Base-by-base conservation (phyloP, 169 alveolate species). In the Eimeria necatrix region DNA sequence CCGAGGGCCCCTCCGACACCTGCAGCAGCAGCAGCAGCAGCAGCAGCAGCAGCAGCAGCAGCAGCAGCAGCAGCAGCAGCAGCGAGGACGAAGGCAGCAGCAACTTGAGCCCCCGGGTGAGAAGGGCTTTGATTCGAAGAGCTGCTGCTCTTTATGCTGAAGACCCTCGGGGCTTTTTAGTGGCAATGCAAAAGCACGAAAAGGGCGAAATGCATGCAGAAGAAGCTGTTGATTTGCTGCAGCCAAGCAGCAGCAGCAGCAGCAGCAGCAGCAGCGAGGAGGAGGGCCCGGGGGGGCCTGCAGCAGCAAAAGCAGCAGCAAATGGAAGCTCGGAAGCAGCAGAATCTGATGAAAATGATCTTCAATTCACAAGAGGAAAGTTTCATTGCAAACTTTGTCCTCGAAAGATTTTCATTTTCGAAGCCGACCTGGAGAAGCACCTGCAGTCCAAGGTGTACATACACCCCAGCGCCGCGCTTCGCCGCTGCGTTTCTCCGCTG, bases 401-500 rank as follows among this genome's bases (percentile, higher is more conserved):
- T 8, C 49, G 91, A 51, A 96, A 94, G 41, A 70, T 85, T 26
- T 84, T 96, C 56, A 91, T 94, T 56, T 91, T 78, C 81, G 96
- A 96, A 53, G 81, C 93, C n/a, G 97, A 96, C 78, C 93, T 96
- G 6, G 96, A 96, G 49, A 95, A 94, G 26, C 97, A 96, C 46
- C 60, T 96, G 4, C 90, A 96, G 71, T 96, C 97, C 18, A 96
- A 68, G 94, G 95, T 91, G 52, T 64, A 32, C 20, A 73, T 12
- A 73, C 52, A 73, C 84, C 48, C 52, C 20, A 73, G 24, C 6
- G n/a, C n/a, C n/a, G n/a, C n/a, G n/a, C n/a, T n/a, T n/a, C n/a
- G n/a, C n/a, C n/a, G n/a, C n/a, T 56, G 64, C 64, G 14, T 8
- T 56, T 56, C 20, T 8, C 64, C 64, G 14, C 64, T 56, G 20